Evolutionary conservation across 768 basidiomycete species (phyloP).

Genomic region (Leucocoprinus sp.): DNA sequence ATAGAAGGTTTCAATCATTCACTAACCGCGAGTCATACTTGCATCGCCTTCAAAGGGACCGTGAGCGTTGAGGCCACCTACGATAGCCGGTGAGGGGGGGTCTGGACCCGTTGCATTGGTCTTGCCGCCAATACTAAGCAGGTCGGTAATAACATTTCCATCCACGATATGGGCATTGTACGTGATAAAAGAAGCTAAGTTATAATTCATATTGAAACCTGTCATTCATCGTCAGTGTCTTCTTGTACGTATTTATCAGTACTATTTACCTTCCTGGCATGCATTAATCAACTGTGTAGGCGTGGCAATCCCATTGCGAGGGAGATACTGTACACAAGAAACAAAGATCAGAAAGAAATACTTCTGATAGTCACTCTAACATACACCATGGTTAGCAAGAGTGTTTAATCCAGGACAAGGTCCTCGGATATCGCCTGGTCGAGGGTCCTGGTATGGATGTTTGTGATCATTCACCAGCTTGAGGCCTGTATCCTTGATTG

Average conservation of each 20-base stretch:
- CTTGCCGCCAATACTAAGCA: slow-evolving; percentile 17
- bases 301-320: slow-evolving; percentile 12
- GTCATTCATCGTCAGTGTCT: neutral
- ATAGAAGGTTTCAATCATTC: neutral
- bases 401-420: slow-evolving; percentile 18
- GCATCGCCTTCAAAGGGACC: slow-evolving; percentile 16
- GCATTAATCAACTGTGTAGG: slow-evolving; percentile 13
- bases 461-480: slow-evolving; percentile 12
- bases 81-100: slow-evolving; percentile 14
- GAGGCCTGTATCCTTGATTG: slow-evolving; percentile 9
- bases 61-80: slow-evolving; percentile 16
- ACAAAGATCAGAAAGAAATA: neutral
- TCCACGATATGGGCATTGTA: slow-evolving; percentile 16
- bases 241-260: neutral
- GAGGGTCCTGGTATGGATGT: slow-evolving; percentile 16
- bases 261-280: slow-evolving; percentile 13
- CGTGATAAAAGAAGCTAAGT: slow-evolving; percentile 11
- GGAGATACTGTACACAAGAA: slow-evolving; percentile 10
- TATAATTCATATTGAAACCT: slow-evolving; percentile 17
- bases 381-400: slow-evolving; percentile 16
- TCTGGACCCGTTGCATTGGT: slow-evolving; percentile 13
- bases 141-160: slow-evolving; percentile 15
- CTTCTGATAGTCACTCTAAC: neutral
- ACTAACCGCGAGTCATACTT: slow-evolving; percentile 12
- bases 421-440: slow-evolving; percentile 13